Conservation (phyloP, 441 rosid species). For the Oxalis stricta region DNA sequence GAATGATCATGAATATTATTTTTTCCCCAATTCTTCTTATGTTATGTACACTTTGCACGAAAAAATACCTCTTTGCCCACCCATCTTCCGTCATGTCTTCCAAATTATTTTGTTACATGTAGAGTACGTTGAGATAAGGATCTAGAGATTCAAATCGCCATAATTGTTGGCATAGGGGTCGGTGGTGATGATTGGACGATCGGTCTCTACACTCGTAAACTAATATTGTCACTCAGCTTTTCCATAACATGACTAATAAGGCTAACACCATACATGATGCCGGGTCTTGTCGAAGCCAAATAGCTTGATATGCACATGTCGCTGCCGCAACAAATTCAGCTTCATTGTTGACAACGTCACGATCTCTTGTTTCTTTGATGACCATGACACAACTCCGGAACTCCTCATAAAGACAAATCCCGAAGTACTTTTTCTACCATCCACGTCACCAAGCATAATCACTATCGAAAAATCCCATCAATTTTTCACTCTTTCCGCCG, state of each 20-base stretch:
- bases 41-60: no score
- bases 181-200: no score
- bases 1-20: no score
- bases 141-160: no score
- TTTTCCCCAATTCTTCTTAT: no score
- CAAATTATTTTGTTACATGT: no score
- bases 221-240: neutral
- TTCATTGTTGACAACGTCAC: neutral
- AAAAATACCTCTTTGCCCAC: no score
- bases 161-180: no score
- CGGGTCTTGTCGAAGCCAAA: neutral
- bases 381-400: neutral
- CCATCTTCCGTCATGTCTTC: no score
- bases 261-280: neutral
- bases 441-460: neutral
- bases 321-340: neutral
- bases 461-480: neutral
- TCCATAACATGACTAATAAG: neutral
- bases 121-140: no score
- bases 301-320: neutral
- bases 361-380: neutral
- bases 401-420: neutral
- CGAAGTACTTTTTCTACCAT: neutral
- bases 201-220: no score
- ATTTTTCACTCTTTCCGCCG: neutral